Evolutionary conservation across 768 basidiomycete genomes (phyloP).

Genomic region (Boletus subcaerulescens): DNA sequence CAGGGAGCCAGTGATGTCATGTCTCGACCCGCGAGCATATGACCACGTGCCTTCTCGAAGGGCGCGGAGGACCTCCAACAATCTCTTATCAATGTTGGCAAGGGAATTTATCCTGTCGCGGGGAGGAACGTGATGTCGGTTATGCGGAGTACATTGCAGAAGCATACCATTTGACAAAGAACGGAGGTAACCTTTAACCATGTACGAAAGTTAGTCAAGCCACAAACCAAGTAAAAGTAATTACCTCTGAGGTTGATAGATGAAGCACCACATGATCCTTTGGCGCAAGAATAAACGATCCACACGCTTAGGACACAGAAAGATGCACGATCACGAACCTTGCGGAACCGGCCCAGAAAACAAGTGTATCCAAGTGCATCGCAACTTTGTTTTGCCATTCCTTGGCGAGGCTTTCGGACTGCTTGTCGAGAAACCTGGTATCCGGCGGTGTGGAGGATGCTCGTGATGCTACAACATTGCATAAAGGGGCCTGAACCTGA

Average conservation of each 20-base stretch:
- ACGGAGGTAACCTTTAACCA: conserved; percentile 34
- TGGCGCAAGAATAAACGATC: conserved; percentile 2
- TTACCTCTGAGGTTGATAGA: conserved; percentile 72
- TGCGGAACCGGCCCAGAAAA: conserved; percentile 78
- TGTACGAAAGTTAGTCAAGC: conserved; percentile 1
- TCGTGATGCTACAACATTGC: not conserved
- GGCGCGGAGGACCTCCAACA: conserved; percentile 52
- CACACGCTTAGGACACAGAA: not conserved
- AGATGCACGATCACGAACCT: conserved; percentile 43
- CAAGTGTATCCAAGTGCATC: conserved; percentile 57
- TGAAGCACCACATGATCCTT: conserved; percentile 90
- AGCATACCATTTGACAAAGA: conserved; percentile 61
- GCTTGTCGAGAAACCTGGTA: not conserved
- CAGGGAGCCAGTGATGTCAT: conserved; percentile 42
- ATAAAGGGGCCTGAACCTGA: not conserved
- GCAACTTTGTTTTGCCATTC: conserved; percentile 35
- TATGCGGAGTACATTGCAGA: not conserved
- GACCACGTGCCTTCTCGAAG: conserved; percentile 58
- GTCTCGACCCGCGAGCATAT: conserved; percentile 47
- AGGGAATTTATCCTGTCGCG: conserved; percentile 57
- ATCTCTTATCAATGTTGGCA: conserved; percentile 61
- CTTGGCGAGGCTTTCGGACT: conserved; percentile 25
- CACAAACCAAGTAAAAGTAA: not conserved
- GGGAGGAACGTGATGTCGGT: not conserved
- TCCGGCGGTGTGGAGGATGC: not conserved